These are phyloP conservation scores for Orbilia quercus DNA, from an alignment of 2,329 filamentous ascomycete species.

Conservation along the genomic window DNA sequence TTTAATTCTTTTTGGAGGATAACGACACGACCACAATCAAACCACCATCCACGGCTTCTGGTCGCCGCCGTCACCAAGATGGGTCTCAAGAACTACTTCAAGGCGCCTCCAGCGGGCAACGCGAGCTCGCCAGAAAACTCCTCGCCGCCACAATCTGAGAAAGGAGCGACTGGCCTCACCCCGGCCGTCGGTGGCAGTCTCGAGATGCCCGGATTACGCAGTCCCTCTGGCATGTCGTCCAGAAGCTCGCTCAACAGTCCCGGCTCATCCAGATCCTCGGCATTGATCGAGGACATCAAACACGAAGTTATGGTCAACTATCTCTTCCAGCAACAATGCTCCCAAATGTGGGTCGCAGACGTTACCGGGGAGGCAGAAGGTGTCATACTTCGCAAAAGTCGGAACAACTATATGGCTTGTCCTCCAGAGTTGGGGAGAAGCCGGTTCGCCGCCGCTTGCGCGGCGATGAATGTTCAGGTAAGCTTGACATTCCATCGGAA, in stretches of 20 bases:
- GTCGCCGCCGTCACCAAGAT: slow-evolving; percentile 63
- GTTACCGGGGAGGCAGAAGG: slow-evolving; percentile 76
- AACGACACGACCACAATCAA: slow-evolving; percentile 54
- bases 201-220: slow-evolving; percentile 52
- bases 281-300: slow-evolving; percentile 77
- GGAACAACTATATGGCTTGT: slow-evolving; percentile 78
- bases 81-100: slow-evolving; percentile 74
- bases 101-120: slow-evolving; percentile 65
- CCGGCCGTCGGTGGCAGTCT: slow-evolving; percentile 57
- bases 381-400: slow-evolving; percentile 75
- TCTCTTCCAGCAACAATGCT: slow-evolving; percentile 81
- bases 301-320: slow-evolving; percentile 87
- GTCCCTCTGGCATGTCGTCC: slow-evolving; percentile 52
- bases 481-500: slow-evolving; percentile 59
- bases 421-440: slow-evolving; percentile 74
- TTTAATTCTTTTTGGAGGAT: slow-evolving; percentile 29
- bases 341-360: slow-evolving; percentile 76
- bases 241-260: slow-evolving; percentile 53
- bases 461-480: slow-evolving; percentile 78
- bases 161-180: slow-evolving; percentile 40
- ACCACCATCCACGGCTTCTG: slow-evolving; percentile 17
- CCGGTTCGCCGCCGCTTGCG: slow-evolving; percentile 73
- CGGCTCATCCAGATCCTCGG: slow-evolving; percentile 62
- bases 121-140: slow-evolving; percentile 64
- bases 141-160: slow-evolving; percentile 46